Conservation (phyloP, 305 asterid genomes). For the Fraxinus baroniana region DNA sequence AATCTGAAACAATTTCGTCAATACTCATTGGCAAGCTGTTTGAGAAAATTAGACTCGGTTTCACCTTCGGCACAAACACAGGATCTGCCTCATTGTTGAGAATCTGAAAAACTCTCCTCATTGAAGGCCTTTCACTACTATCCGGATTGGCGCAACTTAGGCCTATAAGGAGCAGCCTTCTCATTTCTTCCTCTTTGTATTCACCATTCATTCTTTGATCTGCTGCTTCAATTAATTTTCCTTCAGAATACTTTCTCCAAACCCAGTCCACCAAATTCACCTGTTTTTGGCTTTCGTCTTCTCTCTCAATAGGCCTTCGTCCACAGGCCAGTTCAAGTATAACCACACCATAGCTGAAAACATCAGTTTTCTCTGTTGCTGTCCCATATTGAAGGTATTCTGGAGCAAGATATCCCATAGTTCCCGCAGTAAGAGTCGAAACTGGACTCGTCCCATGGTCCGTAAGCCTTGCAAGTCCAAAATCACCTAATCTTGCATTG, state of each 20-base stretch:
- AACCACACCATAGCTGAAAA: slow-evolving; percentile 45
- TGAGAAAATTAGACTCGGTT: slow-evolving; percentile 41
- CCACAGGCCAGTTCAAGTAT: slow-evolving; percentile 49
- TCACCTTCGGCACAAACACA: slow-evolving; percentile 39
- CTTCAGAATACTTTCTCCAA: slow-evolving; percentile 43
- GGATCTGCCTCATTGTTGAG: slow-evolving; percentile 42
- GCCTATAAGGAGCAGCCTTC: slow-evolving; percentile 40
- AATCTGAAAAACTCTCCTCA: slow-evolving; percentile 51
- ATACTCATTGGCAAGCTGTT: slow-evolving; percentile 48
- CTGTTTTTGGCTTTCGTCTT: slow-evolving; percentile 36
- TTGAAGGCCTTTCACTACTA: slow-evolving; percentile 35
- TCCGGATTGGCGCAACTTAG: slow-evolving; percentile 51
- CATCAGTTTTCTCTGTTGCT: slow-evolving; percentile 53
- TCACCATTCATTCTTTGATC: slow-evolving; percentile 36
- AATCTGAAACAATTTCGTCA: slow-evolving; percentile 35
- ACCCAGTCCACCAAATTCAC: slow-evolving; percentile 58
- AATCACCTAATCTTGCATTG: slow-evolving; percentile 49
- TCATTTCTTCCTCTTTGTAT: slow-evolving; percentile 35
- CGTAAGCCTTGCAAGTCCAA: slow-evolving; percentile 52
- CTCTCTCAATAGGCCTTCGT: slow-evolving; percentile 52
- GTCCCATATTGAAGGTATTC: slow-evolving; percentile 53
- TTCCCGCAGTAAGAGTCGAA: slow-evolving; percentile 60
- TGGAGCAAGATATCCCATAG: slow-evolving; percentile 53
- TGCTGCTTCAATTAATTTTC: slow-evolving; percentile 29
- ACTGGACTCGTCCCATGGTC: slow-evolving; percentile 56